Conservation (phyloP, 139 green algal species). For the Penium margaritaceum region DNA sequence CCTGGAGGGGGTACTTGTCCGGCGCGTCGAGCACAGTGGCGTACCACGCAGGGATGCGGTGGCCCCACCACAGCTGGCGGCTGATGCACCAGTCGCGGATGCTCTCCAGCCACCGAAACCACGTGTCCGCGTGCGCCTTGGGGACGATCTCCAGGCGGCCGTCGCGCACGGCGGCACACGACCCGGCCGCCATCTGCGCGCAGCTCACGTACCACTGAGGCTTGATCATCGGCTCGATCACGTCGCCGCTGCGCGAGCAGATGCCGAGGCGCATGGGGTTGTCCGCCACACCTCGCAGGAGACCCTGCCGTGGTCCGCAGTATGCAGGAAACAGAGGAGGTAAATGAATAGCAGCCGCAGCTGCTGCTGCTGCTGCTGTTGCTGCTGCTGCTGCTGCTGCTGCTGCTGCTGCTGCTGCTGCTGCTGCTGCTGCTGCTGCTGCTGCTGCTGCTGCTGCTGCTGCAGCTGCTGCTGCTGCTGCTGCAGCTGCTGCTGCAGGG, state of each 20-base stretch:
- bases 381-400: no score
- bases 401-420: no score
- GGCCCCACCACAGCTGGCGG: slow-evolving; percentile 60
- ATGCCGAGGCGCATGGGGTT: slow-evolving; percentile 92
- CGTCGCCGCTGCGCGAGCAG: slow-evolving; percentile 85
- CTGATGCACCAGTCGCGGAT: slow-evolving; percentile 93
- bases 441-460: no score
- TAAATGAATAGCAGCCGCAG: neutral
- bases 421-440: neutral
- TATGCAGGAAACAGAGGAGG: neutral
- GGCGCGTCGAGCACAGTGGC: no score
- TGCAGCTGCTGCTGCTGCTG: no score
- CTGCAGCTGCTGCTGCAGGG: neutral
- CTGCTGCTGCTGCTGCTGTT: neutral
- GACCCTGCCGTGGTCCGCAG: slow-evolving; percentile 12
- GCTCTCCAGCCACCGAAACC: slow-evolving; percentile 90
- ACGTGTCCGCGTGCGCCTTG: slow-evolving; percentile 74
- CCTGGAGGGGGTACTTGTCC: no score
- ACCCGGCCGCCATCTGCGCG: slow-evolving; percentile 70
- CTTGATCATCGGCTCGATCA: slow-evolving; percentile 97
- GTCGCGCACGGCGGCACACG: slow-evolving; percentile 66
- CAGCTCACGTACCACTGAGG: slow-evolving; percentile 79
- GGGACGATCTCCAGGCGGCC: slow-evolving; percentile 81
- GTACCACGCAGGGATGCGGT: slow-evolving; percentile 59
- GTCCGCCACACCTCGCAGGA: slow-evolving; percentile 47